Conservation (phyloP, 176 grass and related monocot species). For the Aechmea fasciata region DNA sequence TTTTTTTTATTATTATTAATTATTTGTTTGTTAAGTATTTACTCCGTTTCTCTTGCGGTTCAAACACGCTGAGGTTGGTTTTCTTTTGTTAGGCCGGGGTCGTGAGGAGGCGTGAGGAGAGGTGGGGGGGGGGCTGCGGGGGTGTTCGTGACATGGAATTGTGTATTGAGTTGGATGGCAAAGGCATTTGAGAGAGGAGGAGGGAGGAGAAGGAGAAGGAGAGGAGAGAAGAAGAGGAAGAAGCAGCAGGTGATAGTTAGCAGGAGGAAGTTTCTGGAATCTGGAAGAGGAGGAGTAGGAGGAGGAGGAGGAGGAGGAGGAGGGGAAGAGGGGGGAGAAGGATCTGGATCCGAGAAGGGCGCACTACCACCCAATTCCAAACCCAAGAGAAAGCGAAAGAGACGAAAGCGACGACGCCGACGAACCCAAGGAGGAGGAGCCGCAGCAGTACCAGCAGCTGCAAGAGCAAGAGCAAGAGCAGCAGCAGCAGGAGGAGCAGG, state of each 20-base stretch:
- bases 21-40: neutral
- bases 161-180: conserved; percentile 59
- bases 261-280: conserved; percentile 10
- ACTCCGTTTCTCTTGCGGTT: too few relatives aligned
- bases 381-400: conserved; percentile 34
- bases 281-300: conserved; percentile 1
- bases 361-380: conserved; percentile 45
- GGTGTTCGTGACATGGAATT: conserved; percentile 53
- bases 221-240: conserved; percentile 6
- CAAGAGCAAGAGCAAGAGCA: conserved; percentile 21
- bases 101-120: neutral
- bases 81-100: conserved; percentile 17
- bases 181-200: conserved; percentile 29
- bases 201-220: conserved; percentile 21
- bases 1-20: neutral
- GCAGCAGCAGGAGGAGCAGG: conserved; percentile 29
- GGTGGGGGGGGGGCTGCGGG: too few relatives aligned
- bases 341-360: conserved; percentile 89
- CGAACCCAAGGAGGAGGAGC: conserved; percentile 15
- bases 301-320: conserved; percentile 27
- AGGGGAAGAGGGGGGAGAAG: conserved; percentile 29
- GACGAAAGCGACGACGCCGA: conserved; percentile 15
- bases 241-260: neutral
- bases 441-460: conserved; percentile 33
- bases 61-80: neutral